Conservation (phyloP, 2,329 filamentous ascomycete species). For the Hirsutella minnesotensis region DNA sequence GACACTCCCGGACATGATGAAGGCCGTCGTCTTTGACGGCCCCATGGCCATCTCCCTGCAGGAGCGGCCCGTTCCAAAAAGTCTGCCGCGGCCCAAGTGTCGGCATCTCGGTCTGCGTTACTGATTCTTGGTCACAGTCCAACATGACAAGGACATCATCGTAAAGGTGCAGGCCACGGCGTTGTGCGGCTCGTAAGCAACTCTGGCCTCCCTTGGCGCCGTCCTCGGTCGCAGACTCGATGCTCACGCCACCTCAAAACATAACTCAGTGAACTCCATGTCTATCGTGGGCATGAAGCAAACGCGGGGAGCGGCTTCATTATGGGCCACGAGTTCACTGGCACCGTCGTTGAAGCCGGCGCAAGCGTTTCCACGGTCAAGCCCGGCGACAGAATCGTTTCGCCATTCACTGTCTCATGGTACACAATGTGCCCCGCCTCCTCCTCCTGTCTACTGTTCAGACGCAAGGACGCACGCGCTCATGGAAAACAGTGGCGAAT, state of each 20-base stretch:
- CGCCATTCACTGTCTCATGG: slow-evolving; percentile 76
- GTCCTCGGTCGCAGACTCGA: too few relatives aligned
- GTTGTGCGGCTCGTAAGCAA: slow-evolving; percentile 70
- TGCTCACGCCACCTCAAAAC: too few relatives aligned
- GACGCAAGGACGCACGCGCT: not conserved
- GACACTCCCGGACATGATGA: slow-evolving; percentile 51
- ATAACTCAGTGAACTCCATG: slow-evolving; percentile 62
- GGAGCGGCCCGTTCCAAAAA: slow-evolving; percentile 64
- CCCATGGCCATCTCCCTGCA: slow-evolving; percentile 65
- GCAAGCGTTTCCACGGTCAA: slow-evolving; percentile 54
- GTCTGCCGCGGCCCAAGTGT: slow-evolving; percentile 7
- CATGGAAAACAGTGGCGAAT: slow-evolving; percentile 41
- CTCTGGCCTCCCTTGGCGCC: not conserved
- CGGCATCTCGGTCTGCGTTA: too few relatives aligned
- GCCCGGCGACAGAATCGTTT: slow-evolving; percentile 67
- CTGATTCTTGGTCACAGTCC: slow-evolving; percentile 29
- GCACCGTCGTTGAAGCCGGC: slow-evolving; percentile 58
- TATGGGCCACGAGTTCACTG: slow-evolving; percentile 82
- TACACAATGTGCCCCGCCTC: slow-evolving; percentile 17
- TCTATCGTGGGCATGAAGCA: slow-evolving; percentile 71
- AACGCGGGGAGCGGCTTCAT: slow-evolving; percentile 47
- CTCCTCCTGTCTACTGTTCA: not conserved
- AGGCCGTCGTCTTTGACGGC: slow-evolving; percentile 78
- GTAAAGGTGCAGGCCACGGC: slow-evolving; percentile 76
- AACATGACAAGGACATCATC: slow-evolving; percentile 62